Evolutionary conservation across 176 grass and related monocot species (phyloP), one percentile per base, ranked within the genome.

Genomic region (Poa pratensis): DNA sequence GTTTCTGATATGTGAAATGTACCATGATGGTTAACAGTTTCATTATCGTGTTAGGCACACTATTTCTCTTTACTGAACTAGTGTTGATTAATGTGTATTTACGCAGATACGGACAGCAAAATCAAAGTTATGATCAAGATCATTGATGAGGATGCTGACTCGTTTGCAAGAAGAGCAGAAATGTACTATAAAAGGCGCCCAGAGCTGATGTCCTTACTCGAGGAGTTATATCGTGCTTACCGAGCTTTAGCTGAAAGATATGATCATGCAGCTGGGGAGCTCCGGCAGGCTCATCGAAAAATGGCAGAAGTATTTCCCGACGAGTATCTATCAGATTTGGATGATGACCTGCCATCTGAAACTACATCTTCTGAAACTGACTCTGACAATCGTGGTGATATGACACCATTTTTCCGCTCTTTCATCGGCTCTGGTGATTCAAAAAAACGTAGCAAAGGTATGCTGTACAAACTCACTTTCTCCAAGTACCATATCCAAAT

Each of bases 111-210:
- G 84, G 96, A 96, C 82, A 84, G 69, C 58, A 99, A 99, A 85
- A 88, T 99, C 81, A 96, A 94, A 85, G 69, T 83, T 18, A 99
- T 99, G 96, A 94, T 99, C 92, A 99, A 92, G 78, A 94, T 99
- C 70, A 96, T 99, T 3, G 96, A 99, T 78, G 91, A 92, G 81
- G 96, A 99, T 76, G 96, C 96, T 5, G 96, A 99, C 70, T 99
- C 96, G n/a, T 99, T 99, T 73, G 96, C 96, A 76, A 87, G 81
- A 83, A 89, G 96, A 84, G 96, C 96, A 61, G 96, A 99, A 83
- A 99, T 99, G 96, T 99, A 90, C 88, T 99, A 99, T 74, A 90
- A 83, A 83, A 91, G 92, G 52, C 88, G 96, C 22, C 96, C 96
- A 8, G 94, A 99, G 84, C 67, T 99, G 40, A 99, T 94, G 93